phyloP scores from a whole-genome alignment of 2,329 filamentous ascomycete species.

The Diaporthe citriasiana region DNA sequence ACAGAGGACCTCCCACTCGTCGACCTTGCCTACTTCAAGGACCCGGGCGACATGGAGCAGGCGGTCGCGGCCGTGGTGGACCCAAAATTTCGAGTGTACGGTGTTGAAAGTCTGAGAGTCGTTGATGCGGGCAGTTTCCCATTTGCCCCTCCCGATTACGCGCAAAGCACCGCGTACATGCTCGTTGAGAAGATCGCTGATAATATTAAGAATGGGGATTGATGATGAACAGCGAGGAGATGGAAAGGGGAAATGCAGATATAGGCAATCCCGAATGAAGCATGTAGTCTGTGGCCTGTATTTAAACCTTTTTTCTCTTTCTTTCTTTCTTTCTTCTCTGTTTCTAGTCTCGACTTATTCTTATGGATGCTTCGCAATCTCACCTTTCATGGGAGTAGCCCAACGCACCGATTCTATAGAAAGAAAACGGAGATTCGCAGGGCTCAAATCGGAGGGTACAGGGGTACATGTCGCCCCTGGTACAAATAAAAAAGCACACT shows the following conservation, averaged over 20 bases:
- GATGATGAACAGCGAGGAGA: neutral
- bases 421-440: too few species aligned
- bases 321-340: neutral
- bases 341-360: neutral
- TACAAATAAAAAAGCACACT: too few species aligned
- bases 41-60: conserved; percentile 34
- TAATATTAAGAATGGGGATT: conserved; percentile 12
- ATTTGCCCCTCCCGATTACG: conserved; percentile 60
- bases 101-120: conserved; percentile 60
- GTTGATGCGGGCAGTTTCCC: conserved; percentile 64
- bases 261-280: neutral
- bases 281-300: neutral
- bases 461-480: too few species aligned
- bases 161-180: conserved; percentile 66
- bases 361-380: neutral
- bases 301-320: neutral
- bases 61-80: conserved; percentile 54
- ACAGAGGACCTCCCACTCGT: conserved; percentile 53
- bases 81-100: conserved; percentile 59
- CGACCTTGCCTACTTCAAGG: conserved; percentile 54
- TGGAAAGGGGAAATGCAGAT: neutral
- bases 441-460: too few species aligned
- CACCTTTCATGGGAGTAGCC: neutral
- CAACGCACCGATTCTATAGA: too few species aligned
- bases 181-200: conserved; percentile 60